Conservation (phyloP, 306 rosid genomes). For the Hippophae gyantsensis region DNA sequence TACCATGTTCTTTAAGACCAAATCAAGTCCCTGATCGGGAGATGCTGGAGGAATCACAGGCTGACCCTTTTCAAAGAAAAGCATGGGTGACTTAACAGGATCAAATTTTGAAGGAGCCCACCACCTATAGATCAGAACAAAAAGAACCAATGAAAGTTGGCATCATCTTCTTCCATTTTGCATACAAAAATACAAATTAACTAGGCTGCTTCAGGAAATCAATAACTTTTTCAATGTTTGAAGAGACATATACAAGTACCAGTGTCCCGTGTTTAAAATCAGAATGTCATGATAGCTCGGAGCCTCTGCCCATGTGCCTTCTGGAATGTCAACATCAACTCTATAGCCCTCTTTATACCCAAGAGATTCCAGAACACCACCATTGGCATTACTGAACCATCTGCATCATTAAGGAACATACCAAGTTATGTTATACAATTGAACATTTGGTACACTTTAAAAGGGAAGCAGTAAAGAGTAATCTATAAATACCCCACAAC, state of each 20-base stretch:
- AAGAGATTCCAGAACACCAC: conserved; percentile 61
- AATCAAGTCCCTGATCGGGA: conserved; percentile 66
- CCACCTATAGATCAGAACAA: conserved; percentile 57
- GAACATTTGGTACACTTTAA: background rate
- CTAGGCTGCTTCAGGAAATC: too few relatives aligned
- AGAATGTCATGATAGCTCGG: conserved; percentile 69
- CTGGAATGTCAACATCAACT: conserved; percentile 86
- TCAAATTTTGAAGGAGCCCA: conserved; percentile 96
- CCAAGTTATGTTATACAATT: background rate
- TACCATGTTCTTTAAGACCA: conserved; percentile 82
- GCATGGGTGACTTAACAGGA: conserved; percentile 83
- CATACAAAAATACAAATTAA: background rate
- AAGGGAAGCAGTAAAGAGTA: too few relatives aligned
- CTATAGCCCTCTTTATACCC: conserved; percentile 82
- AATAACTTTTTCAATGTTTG: background rate
- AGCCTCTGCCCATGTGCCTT: conserved; percentile 72
- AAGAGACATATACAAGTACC: conserved; percentile 31
- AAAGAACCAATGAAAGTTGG: conserved; percentile 12
- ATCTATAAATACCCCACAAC: too few relatives aligned
- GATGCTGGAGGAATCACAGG: conserved; percentile 76
- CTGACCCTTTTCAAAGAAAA: conserved; percentile 66
- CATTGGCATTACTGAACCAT: conserved; percentile 64
- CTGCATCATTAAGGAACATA: conserved; percentile 35
- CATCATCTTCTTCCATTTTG: background rate
- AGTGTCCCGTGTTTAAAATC: conserved; percentile 86